Evolutionary conservation across 176 grass and related monocot genomes (phyloP), one percentile per base, ranked within the genome.

Genomic region (Musa troglodytarum): DNA sequence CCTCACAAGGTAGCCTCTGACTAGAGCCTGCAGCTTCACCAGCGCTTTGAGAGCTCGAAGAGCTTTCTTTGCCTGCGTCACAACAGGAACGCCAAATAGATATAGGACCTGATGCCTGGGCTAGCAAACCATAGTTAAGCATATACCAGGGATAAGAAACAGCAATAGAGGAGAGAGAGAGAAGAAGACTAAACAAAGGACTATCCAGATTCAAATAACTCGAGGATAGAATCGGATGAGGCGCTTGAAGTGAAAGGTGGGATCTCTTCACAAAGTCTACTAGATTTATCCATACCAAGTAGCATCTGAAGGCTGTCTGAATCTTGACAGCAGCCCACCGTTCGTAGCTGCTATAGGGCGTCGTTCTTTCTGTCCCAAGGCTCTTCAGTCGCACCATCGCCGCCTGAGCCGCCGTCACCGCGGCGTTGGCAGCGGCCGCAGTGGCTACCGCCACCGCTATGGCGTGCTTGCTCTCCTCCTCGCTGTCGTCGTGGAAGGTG

Each of bases 11-110:
- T 84, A 94, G 66, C 96, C 96, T 51, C 90, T 86, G 7, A 99
- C 88, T 7, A 99, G 75, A 10, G 96, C 96, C 78, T 99, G 96
- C 28, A 99, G 78, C 85, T 92, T 95, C 28, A 99, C 96, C 1
- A 99, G 81, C 0, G 86, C 85, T 77, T 81, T 78, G 25, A 99
- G 91, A 24, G 96, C 91, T 11, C 91, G 82, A 73, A 92, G 91
- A 70, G 96, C 96, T 82, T 89, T 94, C 80, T 87, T 82, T 2
- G 96, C 96, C 96, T 99, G 79, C 17, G 22, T 17, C 5, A 26
- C 11, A 10, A 20, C 34, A 43, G 34, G 34, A 43, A 43, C 34
- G 4, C 34, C 34, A 43, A 43, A 43, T 43, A 43, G 4, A 43
- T 43, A 43, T 43, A 43, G 34, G 34, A 43, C 34, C 34, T 43